Evolutionary conservation across 257 asterid genomes (phyloP), one percentile per base, ranked within the genome.

Genomic region (Thymus mandschuricus): DNA sequence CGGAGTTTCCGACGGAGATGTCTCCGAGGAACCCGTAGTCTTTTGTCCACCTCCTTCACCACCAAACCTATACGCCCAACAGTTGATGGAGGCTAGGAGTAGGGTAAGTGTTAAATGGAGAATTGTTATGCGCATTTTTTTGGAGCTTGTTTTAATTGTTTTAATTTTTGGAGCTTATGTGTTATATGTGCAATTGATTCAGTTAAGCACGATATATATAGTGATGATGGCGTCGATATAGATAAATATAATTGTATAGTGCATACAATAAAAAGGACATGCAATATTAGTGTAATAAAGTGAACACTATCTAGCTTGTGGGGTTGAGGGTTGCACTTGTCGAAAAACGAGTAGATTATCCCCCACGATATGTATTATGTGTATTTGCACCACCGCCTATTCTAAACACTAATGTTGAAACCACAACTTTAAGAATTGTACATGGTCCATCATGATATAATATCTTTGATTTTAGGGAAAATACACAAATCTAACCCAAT

Each of bases 321-420:
- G 21, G 12, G n/a, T 2, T 9, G 57, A 43, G 7, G 70, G 66
- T 69, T 75, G 65, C 81, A 78, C 84, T 51, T 80, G 85, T 75
- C 59, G 28, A 41, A 52, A 33, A 40, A 55, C 61, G 45, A 15
- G 28, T 11, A 44, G 13, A 15, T 48, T 27, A 15, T 13, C 8
- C 54, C 70, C 46, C 70, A 73, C 74, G 48, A 60, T 71, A 48
- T 11, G 10, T 60, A 46, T 74, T 10, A 66, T 60, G 75, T 76
- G 79, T 58, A 73, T 75, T 64, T 68, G 82, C 80, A 74, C 86
- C 76, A 74, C 81, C 81, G 80, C 76, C 74, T 44, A 44, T 55
- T 72, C 69, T 52, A 76, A 48, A 9, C 60, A 46, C 68, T 48
- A 66, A 59, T 70, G 45, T 72, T 71, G 31, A 73, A 67, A 77